Evolutionary conservation across 495 filamentous ascomycete species (phyloP).

Genomic region (Chlorociboria aeruginascens): DNA sequence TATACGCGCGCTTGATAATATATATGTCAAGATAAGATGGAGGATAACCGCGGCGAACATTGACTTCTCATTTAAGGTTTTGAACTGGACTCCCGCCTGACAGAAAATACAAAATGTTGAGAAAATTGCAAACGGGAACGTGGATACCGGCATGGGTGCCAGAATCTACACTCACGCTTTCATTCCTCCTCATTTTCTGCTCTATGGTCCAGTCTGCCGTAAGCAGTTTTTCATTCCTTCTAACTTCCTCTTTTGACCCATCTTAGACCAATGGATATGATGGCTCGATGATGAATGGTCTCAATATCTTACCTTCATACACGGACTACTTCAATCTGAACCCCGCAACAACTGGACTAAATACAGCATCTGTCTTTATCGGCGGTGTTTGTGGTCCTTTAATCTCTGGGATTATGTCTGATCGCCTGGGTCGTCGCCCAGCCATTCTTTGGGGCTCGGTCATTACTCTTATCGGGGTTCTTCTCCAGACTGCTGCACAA

Average conservation of each 20-base stretch:
- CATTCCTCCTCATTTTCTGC: slow-evolving; percentile 30
- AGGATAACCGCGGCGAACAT: no score
- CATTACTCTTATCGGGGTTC: slow-evolving; percentile 31
- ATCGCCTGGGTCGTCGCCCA: slow-evolving; percentile 27
- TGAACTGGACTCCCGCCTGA: no score
- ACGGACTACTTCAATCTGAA: slow-evolving; percentile 38
- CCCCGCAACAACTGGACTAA: slow-evolving; percentile 9
- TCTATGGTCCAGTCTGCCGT: slow-evolving; percentile 36
- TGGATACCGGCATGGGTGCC: slow-evolving; percentile 43
- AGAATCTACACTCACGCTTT: slow-evolving; percentile 28
- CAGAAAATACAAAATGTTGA: slow-evolving; percentile 19
- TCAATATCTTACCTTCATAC: slow-evolving; percentile 40
- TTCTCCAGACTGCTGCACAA: slow-evolving; percentile 36
- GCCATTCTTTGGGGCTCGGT: slow-evolving; percentile 32
- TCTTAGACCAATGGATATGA: slow-evolving; percentile 36
- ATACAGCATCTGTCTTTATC: slow-evolving; percentile 18
- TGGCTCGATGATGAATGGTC: slow-evolving; percentile 38
- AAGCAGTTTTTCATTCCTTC: neutral
- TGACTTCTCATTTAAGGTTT: no score
- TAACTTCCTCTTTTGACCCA: neutral
- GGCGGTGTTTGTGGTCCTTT: slow-evolving; percentile 13
- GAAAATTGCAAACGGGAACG: slow-evolving; percentile 29
- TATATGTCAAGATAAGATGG: no score
- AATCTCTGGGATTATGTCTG: slow-evolving; percentile 8
- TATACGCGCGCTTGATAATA: no score